Conservation (phyloP, 305 asterid species). For the Lippia alba region DNA sequence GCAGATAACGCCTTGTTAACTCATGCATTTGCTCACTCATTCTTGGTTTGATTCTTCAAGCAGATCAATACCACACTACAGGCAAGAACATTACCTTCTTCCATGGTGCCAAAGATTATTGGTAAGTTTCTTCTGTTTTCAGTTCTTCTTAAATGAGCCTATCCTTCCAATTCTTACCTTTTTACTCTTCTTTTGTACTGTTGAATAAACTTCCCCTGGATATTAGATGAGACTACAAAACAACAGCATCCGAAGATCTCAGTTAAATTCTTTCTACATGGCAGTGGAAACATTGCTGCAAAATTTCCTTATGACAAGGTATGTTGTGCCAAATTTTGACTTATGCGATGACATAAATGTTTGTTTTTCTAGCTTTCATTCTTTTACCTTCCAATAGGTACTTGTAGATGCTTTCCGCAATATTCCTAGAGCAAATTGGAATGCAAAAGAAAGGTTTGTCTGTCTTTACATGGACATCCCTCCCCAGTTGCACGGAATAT, state of each 20-base stretch:
- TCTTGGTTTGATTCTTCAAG: constrained; percentile 30
- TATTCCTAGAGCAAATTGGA: constrained; percentile 82
- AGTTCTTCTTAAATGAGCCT: constrained; percentile 6
- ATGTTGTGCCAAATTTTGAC: constrained; percentile 21
- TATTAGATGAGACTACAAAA: constrained; percentile 51
- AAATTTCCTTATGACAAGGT: constrained; percentile 78
- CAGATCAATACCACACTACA: constrained; percentile 50
- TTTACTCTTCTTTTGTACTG: constrained; percentile 12
- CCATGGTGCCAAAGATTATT: constrained; percentile 44
- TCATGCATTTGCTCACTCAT: constrained; percentile 30
- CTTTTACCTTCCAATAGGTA: constrained; percentile 49
- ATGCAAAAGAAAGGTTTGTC: constrained; percentile 78
- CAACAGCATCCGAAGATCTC: constrained; percentile 53
- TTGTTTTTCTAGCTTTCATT: constrained; percentile 26
- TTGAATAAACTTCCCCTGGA: constrained; percentile 24
- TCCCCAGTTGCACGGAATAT: constrained; percentile 18
- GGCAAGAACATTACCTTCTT: constrained; percentile 44
- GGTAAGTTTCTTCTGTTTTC: constrained; percentile 47
- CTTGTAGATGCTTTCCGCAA: constrained; percentile 72
- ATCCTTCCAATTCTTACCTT: constrained; percentile 14
- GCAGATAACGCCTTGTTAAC: constrained; percentile 23
- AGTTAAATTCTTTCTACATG: constrained; percentile 75
- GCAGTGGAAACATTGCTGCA: constrained; percentile 84
- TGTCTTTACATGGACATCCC: constrained; percentile 26
- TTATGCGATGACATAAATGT: constrained; percentile 14